These are phyloP conservation scores for Colletotrichum melonis DNA, from an alignment of 2,329 filamentous ascomycete genomes.

Conservation along the genomic window DNA sequence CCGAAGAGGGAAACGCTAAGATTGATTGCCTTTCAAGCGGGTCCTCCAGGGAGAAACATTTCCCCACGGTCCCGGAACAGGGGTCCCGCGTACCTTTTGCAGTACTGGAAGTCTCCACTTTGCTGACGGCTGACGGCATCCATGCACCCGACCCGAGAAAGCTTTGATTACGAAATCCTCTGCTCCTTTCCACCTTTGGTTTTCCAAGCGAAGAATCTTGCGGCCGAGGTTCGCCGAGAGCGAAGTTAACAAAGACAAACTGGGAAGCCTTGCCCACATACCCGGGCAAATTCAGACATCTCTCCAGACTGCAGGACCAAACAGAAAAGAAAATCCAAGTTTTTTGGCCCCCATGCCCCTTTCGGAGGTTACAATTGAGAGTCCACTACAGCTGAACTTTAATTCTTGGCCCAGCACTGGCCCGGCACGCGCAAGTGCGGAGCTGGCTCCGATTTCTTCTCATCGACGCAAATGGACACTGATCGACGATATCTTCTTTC, in stretches of 20 bases:
- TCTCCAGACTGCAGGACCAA: background rate
- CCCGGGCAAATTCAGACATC: background rate
- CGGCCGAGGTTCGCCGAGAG: background rate
- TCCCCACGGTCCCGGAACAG: background rate
- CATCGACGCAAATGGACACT: background rate
- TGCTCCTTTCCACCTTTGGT: no score
- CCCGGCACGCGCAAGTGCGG: background rate
- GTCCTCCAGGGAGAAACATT: background rate
- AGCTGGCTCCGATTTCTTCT: background rate
- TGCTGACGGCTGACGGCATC: background rate
- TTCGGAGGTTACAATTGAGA: background rate
- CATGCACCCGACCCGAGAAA: background rate
- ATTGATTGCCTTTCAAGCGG: background rate
- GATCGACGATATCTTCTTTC: background rate
- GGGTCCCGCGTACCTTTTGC: no score
- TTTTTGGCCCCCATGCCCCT: background rate
- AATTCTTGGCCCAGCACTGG: background rate
- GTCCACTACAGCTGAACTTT: background rate
- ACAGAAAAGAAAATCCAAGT: background rate
- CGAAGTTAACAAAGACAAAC: background rate
- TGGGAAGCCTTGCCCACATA: background rate
- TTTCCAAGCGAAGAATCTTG: background rate
- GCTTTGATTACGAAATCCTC: background rate
- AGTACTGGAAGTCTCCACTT: no score
- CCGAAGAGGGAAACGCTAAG: rapidly evolving